Percentiles rank a stretch among this genome's conserved stretches.
These are phyloP conservation scores for Posidonia australis DNA, from an alignment of 106 monocot genomes.

Conservation along the genomic window DNA sequence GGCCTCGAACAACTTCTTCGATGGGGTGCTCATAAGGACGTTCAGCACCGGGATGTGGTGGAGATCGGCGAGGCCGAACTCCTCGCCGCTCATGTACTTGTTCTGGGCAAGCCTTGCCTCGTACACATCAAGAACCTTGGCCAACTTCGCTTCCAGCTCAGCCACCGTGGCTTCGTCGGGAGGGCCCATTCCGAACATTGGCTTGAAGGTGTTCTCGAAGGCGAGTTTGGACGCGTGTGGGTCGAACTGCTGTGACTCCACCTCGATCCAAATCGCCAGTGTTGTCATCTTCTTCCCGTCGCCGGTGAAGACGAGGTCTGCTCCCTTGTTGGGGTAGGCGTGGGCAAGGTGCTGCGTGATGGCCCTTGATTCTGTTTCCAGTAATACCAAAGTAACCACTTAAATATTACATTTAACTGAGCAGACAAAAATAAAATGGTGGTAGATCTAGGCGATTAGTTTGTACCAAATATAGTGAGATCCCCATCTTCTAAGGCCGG, in stretches of 20 bases:
- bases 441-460: no score
- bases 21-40: slow-evolving; percentile 20
- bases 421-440: no score
- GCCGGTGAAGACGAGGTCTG: slow-evolving; percentile 1
- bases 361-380: slow-evolving; percentile 1
- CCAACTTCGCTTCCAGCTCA: slow-evolving; percentile 16
- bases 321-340: slow-evolving; percentile 1
- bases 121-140: slow-evolving; percentile 43
- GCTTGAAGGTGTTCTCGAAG: slow-evolving; percentile 21
- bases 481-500: slow-evolving; percentile 10
- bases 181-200: slow-evolving; percentile 8
- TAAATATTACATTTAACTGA: no score
- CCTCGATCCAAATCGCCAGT: slow-evolving; percentile 36
- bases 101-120: slow-evolving; percentile 21
- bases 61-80: slow-evolving; percentile 47
- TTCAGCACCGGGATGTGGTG: slow-evolving; percentile 26
- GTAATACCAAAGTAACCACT: neutral
- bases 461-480: slow-evolving; percentile 5
- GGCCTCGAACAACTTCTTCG: slow-evolving; percentile 11
- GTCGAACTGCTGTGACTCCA: slow-evolving; percentile 37
- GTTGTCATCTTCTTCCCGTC: slow-evolving; percentile 5
- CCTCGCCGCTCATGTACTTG: slow-evolving; percentile 45
- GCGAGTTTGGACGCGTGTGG: slow-evolving; percentile 20
- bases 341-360: slow-evolving; percentile 9
- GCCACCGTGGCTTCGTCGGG: slow-evolving; percentile 15